These are phyloP conservation scores for Nemania diffusa DNA, from an alignment of 2,329 filamentous ascomycete species.

Conservation along the genomic window DNA sequence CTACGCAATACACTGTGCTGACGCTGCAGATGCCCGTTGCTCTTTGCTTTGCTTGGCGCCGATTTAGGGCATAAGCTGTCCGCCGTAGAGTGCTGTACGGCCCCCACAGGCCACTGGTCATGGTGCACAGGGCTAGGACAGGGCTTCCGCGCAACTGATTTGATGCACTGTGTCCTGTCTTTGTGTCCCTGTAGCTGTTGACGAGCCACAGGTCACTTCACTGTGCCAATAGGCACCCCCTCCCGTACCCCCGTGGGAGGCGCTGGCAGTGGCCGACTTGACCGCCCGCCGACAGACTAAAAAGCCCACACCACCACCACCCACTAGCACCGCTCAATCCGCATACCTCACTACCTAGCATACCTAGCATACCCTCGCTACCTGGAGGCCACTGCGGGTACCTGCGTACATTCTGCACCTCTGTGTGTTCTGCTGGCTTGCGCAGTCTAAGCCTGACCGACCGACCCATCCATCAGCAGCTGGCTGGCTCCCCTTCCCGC, in stretches of 20 bases:
- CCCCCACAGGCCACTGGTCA: slow-evolving; percentile 17
- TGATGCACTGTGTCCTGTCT: slow-evolving; percentile 29
- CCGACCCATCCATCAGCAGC: slow-evolving; percentile 5
- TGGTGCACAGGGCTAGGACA: slow-evolving; percentile 8
- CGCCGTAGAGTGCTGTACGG: slow-evolving; percentile 1
- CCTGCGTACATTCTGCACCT: slow-evolving; percentile 18
- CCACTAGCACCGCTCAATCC: slow-evolving; percentile 3
- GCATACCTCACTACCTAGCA: too few species aligned
- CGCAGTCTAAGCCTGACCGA: slow-evolving; percentile 1
- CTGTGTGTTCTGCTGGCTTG: not conserved
- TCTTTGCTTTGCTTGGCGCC: slow-evolving; percentile 8
- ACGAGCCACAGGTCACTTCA: slow-evolving; percentile 8
- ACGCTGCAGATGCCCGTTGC: slow-evolving; percentile 9
- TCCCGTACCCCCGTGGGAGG: not conserved
- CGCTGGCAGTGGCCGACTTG: slow-evolving; percentile 9
- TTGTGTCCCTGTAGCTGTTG: slow-evolving; percentile 7
- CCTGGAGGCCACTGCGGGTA: slow-evolving; percentile 7
- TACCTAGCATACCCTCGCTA: too few species aligned
- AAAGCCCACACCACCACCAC: slow-evolving; percentile 18
- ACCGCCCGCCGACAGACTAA: slow-evolving; percentile 4
- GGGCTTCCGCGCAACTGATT: slow-evolving; percentile 1
- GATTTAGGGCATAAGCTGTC: slow-evolving; percentile 16
- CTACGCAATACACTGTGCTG: slow-evolving; percentile 9
- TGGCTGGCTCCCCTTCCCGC: slow-evolving; percentile 34
- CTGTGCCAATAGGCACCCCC: slow-evolving; percentile 8